Base-by-base conservation (phyloP, 768 basidiomycete species). In the Russula sp. region DNA sequence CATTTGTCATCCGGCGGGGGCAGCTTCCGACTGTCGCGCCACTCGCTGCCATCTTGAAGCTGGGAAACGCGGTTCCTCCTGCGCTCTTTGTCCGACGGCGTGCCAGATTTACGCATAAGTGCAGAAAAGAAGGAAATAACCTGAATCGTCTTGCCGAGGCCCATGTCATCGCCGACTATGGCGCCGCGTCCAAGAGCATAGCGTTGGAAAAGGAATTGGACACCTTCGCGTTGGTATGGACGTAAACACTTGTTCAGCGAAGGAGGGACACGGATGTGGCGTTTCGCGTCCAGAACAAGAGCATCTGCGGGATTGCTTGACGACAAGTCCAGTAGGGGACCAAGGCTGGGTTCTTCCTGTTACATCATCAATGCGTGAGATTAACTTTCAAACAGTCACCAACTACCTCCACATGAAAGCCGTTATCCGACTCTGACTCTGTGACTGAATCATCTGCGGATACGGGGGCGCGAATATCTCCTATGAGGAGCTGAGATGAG, bases 91-190 rank as follows among this genome's bases (percentile, higher is more conserved):
- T 97, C 94, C 5, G 79, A 78, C 8, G 69, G 71, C 44, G 85
- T 78, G 1, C 92, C 92, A 2, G 78, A 74, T 74, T 96, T 96
- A 65, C 80, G 77, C 95, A 97, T 96, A 63, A 98, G 89, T 0
- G 95, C 94, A 0, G 92, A 89, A 2, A 98, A 80, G 71, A 94
- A 90, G 0, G 89, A 82, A 51, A 94, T 90, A 28, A 94, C 88
- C 74, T 98, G 96, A 24, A 98, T 94, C 0, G 96, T 98, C 82
- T 98, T 98, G 3, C 89, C 96, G 66, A 88, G 78, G 68, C 93
- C 96, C 96, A 98, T 98, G 71, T 98, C 96, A 72, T 98, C 96
- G 6, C 96, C 96, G 5, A 98, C 80, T 13, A 98, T 73, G 0
- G 89, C 95, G 0, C 96, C 96, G 50, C 79, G 78, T 0, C 80